Evolutionary conservation across 495 filamentous ascomycete species (phyloP).

Genomic region (Venustampulla echinocandica): DNA sequence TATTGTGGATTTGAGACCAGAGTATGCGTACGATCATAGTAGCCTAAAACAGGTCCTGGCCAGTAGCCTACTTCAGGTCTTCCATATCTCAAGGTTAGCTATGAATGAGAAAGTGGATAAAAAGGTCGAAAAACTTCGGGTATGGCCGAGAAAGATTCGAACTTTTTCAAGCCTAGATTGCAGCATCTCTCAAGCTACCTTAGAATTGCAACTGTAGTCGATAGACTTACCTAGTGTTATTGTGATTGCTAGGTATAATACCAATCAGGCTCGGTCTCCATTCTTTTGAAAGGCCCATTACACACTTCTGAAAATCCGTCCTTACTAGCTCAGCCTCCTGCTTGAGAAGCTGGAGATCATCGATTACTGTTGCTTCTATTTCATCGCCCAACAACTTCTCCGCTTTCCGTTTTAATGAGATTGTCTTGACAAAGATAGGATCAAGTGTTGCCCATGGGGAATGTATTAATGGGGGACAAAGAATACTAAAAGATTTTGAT

Average conservation of each 20-base stretch:
- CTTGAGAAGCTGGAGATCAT: neutral
- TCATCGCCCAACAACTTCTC: neutral
- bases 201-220: neutral
- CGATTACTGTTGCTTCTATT: neutral
- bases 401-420: neutral
- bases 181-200: neutral
- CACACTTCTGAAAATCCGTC: neutral
- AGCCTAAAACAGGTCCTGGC: constrained; percentile 1
- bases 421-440: neutral
- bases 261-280: constrained; percentile 1
- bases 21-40: constrained; percentile 1
- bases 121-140: neutral
- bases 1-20: neutral
- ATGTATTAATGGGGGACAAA: neutral
- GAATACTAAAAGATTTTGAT: constrained; percentile 1
- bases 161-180: neutral
- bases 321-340: neutral
- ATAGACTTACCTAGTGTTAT: neutral
- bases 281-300: neutral
- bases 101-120: neutral
- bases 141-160: neutral
- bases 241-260: neutral
- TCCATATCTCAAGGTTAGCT: neutral
- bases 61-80: neutral
- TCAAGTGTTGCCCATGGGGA: neutral